Evolutionary conservation across 2,329 filamentous ascomycete species (phyloP), one percentile per base, ranked within the genome.

Genomic region (Pseudogymnoascus sp.): DNA sequence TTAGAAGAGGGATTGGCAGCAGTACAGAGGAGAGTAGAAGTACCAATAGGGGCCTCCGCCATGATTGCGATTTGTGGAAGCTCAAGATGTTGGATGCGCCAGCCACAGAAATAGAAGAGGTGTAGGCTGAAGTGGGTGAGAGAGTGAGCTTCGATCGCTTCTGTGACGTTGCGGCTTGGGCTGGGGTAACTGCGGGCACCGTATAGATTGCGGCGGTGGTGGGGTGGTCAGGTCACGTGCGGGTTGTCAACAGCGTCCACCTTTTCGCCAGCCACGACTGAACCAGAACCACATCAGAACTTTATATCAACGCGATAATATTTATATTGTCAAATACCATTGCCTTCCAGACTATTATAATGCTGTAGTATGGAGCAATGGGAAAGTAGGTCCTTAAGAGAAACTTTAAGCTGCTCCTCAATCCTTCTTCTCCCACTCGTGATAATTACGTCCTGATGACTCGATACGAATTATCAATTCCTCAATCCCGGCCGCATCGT

Each of bases 11-110:
- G 49, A 63, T 62, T 61, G 45, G 14, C 16, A 9, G 38, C 28
- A n/a, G 60, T 38, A 40, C 60, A 58, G 18, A 40, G 35, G 23
- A 23, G 40, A 35, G 21, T 16, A 33, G 8, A 61, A 18, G 21
- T 72, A 74, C 72, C 72, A 68, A 74, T 74, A 66, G 72, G 72
- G 67, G 72, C 67, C 66, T 74, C 71, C 58, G 71, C 71, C 71
- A 73, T 74, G 62, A 64, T 70, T 67, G 63, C 61, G 68, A 52
- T 65, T 38, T 52, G 41, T 63, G 64, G 62, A 59, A 63, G 63
- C 63, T 61, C 28, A 61, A 61, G 60, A 43, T 43, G 21, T 61
- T 61, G 60, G 41, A 33, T 49, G 61, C 49, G 49, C 63, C 62
- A 40, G 52, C 58, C 28, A 40, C 49, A 41, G 62, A 43, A 60